Evolutionary conservation across 2,329 filamentous ascomycete genomes (phyloP).

Genomic region (Sclerotinia spermophila): DNA sequence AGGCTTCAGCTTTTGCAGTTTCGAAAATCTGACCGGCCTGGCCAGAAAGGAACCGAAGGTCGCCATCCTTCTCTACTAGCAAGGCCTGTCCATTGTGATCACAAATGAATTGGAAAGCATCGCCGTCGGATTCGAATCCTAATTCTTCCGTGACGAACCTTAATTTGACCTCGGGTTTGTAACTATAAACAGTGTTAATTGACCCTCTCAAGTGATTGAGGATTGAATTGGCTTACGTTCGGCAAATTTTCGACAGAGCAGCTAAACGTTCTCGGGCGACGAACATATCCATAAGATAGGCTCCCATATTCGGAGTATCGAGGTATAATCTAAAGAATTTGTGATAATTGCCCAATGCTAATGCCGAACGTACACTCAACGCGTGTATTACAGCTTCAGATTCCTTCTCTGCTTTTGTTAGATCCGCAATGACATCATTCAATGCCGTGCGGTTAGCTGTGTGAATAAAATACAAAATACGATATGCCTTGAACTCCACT

Average conservation of each 20-base stretch:
- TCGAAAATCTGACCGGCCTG: conserved; percentile 76
- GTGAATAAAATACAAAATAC: conserved; percentile 99
- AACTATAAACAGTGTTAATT: conserved; percentile 63
- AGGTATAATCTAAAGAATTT: conserved; percentile 96
- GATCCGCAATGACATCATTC: conserved; percentile 97
- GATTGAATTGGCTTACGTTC: conserved; percentile 66
- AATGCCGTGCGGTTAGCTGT: conserved; percentile 97
- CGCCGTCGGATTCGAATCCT: conserved; percentile 87
- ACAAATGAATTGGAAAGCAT: conserved; percentile 86
- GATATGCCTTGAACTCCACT: conserved; percentile 97
- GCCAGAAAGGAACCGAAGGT: conserved; percentile 68
- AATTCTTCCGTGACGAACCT: conserved; percentile 94
- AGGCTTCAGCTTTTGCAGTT: conserved; percentile 65
- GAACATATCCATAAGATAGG: conserved; percentile 99
- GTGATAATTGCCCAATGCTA: conserved; percentile 94
- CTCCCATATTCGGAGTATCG: conserved; percentile 93
- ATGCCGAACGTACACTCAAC: conserved; percentile 80
- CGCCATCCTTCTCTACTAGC: conserved; percentile 71
- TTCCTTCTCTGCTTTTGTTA: conserved; percentile 95
- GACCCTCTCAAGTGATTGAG: not conserved
- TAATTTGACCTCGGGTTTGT: conserved; percentile 84
- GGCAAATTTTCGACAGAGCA: conserved; percentile 89
- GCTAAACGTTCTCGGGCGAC: conserved; percentile 87
- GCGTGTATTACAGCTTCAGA: conserved; percentile 85
- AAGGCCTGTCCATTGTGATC: conserved; percentile 72